Percentiles rank a stretch among this genome's conserved stretches.
These are phyloP conservation scores for Ailanthus altissimus DNA, from an alignment of 345 rosid species.

Conservation along the genomic window DNA sequence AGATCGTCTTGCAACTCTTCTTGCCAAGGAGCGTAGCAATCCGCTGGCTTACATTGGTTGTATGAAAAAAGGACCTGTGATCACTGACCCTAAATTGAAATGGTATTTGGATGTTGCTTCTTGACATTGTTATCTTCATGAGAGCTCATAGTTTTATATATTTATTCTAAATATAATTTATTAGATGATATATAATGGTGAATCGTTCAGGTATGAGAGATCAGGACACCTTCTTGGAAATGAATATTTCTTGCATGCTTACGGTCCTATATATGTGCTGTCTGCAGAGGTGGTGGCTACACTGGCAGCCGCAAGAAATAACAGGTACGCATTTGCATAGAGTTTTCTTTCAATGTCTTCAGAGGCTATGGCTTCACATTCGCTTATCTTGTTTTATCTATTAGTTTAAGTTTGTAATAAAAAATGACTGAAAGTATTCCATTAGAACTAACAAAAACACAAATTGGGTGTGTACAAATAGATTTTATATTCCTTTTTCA, in stretches of 20 bases:
- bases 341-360: constrained; percentile 3
- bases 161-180: not conserved
- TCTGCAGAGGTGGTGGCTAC: constrained; percentile 76
- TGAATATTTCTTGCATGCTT: constrained; percentile 79
- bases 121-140: not conserved
- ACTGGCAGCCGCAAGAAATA: constrained; percentile 60
- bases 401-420: not conserved
- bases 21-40: constrained; percentile 71
- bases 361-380: not conserved
- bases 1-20: constrained; percentile 85
- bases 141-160: not conserved
- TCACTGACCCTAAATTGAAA: constrained; percentile 74
- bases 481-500: not conserved
- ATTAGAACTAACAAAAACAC: too few relatives aligned
- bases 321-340: constrained; percentile 48
- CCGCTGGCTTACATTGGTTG: constrained; percentile 69
- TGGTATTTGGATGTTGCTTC: constrained; percentile 40
- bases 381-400: not conserved
- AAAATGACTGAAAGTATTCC: not conserved
- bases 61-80: constrained; percentile 91
- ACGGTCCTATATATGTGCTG: constrained; percentile 75
- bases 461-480: not conserved
- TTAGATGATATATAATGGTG: constrained; percentile 12
- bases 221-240: constrained; percentile 75
- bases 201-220: constrained; percentile 65